Percentiles rank a stretch among this genome's conserved stretches.
Evolutionary conservation across 768 basidiomycete species (phyloP).

Genomic region (Hericium rajendrae): DNA sequence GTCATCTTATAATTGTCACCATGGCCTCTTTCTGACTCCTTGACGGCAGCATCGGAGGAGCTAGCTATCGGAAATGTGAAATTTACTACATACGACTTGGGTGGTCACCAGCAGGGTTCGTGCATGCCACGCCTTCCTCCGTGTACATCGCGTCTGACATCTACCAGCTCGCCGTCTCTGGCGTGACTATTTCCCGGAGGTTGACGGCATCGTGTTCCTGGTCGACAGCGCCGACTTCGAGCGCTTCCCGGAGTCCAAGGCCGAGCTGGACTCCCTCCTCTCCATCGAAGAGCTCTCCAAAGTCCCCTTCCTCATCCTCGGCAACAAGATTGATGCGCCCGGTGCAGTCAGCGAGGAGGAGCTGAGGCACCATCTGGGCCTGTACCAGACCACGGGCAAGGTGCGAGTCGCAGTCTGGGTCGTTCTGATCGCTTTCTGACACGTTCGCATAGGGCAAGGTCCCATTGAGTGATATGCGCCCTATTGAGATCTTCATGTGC

Average conservation of each 20-base stretch:
- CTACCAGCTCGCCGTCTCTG: slow-evolving; percentile 85
- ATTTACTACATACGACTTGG: slow-evolving; percentile 97
- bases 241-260: slow-evolving; percentile 93
- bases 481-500: slow-evolving; percentile 99
- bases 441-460: slow-evolving; percentile 72
- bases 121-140: slow-evolving; percentile 1
- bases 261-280: slow-evolving; percentile 91
- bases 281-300: slow-evolving; percentile 91
- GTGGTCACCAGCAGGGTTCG: slow-evolving; percentile 93
- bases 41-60: slow-evolving; percentile 84
- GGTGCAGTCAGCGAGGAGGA: slow-evolving; percentile 98
- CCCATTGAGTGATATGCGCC: slow-evolving; percentile 91
- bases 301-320: slow-evolving; percentile 96
- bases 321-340: slow-evolving; percentile 99
- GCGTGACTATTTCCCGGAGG: slow-evolving; percentile 99
- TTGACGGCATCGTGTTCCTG: slow-evolving; percentile 96
- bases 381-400: slow-evolving; percentile 99
- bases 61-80: slow-evolving; percentile 98
- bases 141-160: background rate
- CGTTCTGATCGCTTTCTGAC: slow-evolving; percentile 4
- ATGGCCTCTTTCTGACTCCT: slow-evolving; percentile 5
- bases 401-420: slow-evolving; percentile 29
- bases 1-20: background rate
- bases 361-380: slow-evolving; percentile 85
- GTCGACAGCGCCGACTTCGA: slow-evolving; percentile 97